These are phyloP conservation scores for Geotrichum carabidarum DNA, from an alignment of 1,139 yeast genomes.

Conservation along the genomic window DNA sequence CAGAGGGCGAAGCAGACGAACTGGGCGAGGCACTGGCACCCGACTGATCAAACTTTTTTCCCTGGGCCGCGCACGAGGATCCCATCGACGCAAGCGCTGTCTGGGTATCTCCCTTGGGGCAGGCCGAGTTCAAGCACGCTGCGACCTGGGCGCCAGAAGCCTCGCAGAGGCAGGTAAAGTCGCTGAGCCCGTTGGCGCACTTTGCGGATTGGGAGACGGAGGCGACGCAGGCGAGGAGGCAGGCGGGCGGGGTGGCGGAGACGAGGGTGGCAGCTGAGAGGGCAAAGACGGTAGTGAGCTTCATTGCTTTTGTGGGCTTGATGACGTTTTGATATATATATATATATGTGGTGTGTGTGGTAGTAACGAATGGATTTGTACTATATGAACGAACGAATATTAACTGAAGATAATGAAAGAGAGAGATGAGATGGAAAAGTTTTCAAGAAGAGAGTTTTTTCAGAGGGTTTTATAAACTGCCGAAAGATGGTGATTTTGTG, in stretches of 20 bases:
- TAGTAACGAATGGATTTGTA: neutral
- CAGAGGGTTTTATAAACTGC: no score
- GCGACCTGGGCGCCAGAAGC: slow-evolving; percentile 48
- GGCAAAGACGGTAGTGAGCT: slow-evolving; percentile 46
- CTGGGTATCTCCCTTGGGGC: slow-evolving; percentile 58
- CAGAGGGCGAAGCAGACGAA: neutral
- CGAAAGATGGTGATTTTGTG: no score
- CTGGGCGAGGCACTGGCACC: neutral
- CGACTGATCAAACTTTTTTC: slow-evolving; percentile 35
- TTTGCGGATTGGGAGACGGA: slow-evolving; percentile 53
- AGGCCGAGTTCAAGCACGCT: slow-evolving; percentile 55
- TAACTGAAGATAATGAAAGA: neutral
- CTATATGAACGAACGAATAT: neutral
- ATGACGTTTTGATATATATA: neutral
- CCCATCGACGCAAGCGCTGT: slow-evolving; percentile 56
- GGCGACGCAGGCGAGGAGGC: slow-evolving; percentile 81
- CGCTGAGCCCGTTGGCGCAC: slow-evolving; percentile 53
- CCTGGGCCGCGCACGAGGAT: slow-evolving; percentile 28
- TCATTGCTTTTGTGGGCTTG: slow-evolving; percentile 19
- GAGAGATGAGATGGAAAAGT: neutral
- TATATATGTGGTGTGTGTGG: neutral
- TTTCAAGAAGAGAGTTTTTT: neutral
- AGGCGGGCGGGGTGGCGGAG: slow-evolving; percentile 68
- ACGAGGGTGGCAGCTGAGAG: slow-evolving; percentile 36
- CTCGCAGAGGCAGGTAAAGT: slow-evolving; percentile 61